Percentiles rank a stretch among this genome's conserved stretches.
phyloP scores from a whole-genome alignment of 1,139 yeast species.

The Blastobotrys apis region DNA sequence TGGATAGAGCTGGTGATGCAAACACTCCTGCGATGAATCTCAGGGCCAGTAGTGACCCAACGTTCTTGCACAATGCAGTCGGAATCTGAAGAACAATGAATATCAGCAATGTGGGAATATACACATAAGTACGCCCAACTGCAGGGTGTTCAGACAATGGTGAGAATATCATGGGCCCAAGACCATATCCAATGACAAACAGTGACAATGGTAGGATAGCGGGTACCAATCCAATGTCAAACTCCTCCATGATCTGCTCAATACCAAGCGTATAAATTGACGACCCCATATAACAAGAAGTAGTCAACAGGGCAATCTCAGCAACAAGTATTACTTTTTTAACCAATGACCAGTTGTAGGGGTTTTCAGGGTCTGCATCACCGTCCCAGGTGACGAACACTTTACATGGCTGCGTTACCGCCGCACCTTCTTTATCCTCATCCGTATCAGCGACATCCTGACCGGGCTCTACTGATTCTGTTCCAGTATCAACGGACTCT shows the following conservation, averaged over 20 bases:
- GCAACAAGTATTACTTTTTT: conserved; percentile 41
- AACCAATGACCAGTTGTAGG: conserved; percentile 48
- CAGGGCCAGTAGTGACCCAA: conserved; percentile 47
- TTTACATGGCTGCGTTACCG: no score
- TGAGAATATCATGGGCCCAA: conserved; percentile 51
- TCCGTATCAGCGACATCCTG: no score
- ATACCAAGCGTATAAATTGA: conserved; percentile 59
- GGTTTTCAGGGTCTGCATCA: conserved; percentile 51
- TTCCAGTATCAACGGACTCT: no score
- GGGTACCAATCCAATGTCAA: conserved; percentile 41
- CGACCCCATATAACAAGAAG: conserved; percentile 56
- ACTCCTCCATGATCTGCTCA: conserved; percentile 41
- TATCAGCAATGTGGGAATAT: conserved; percentile 45
- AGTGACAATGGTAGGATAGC: conserved; percentile 51
- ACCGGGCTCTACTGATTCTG: no score
- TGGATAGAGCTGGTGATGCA: conserved; percentile 79
- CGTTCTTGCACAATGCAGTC: conserved; percentile 48
- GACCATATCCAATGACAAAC: conserved; percentile 53
- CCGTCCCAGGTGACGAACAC: conserved; percentile 41
- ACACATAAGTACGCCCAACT: conserved; percentile 37
- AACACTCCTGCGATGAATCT: conserved; percentile 75
- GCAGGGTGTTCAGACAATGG: conserved; percentile 50
- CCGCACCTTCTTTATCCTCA: no score
- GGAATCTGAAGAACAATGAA: conserved; percentile 49
- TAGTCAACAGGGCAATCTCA: conserved; percentile 45